Base-by-base conservation (phyloP, 164 flowering plant species). In the Tetracentron sinense region DNA sequence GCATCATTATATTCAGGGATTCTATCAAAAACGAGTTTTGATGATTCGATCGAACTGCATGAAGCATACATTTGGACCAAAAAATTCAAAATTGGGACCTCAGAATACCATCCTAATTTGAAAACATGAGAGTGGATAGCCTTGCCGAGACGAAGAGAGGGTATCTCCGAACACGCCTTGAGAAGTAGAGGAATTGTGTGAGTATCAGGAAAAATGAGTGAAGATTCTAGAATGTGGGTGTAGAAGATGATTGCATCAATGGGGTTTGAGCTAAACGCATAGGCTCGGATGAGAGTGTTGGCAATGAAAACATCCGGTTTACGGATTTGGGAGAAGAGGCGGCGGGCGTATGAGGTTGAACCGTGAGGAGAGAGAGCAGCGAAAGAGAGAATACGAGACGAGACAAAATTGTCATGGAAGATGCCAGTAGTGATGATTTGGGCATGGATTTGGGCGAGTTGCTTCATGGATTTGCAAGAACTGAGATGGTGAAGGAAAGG, bases 361-460 rank as follows among this genome's bases (percentile, higher is more conserved):
- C 77, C 77, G 3, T 65, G 31, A 1, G 74, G 77, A 17, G 74
- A 74, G 56, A 74, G 77, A n/a, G 77, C 74, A 3, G 71, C 25
- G 22, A 74, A 74, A 19, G 74, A 69, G 47, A 74, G 74, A n/a
- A 74, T 42, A 46, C 77, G 71, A 38, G 77, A 74, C 0, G 74
- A 68, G 11, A 69, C 77, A 33, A 70, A 74, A 22, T 69, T 74
- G 53, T 66, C 69, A 0, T 17, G 26, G 55, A 73, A 60, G 50
- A 61, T 58, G 51, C 77, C 74, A 1, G 71, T 53, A 42, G 68
- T 67, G 60, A 70, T 65, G 25, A 77, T 69, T 26, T 74, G 74
- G 54, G 79, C 69, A 26, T 79, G 79, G 68, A 76, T 71, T 74
- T 79, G 82, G 11, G 51, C 23, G 31, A 73, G 69, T 1, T 76